Evolutionary conservation across 345 rosid species (phyloP).

Genomic region (Lagerstroemia speciosa): DNA sequence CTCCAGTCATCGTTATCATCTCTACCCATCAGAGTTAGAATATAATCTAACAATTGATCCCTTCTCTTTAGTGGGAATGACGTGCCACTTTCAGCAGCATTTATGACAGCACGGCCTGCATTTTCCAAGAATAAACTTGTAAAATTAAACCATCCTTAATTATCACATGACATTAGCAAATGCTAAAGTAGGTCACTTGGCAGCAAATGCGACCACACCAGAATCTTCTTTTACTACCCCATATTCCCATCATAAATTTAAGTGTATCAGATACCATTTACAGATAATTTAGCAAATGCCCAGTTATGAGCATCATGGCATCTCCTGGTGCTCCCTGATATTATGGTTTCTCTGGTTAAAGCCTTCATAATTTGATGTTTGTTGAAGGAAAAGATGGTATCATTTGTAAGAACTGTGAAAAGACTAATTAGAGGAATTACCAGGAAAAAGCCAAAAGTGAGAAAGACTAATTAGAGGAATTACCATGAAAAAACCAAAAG

Average conservation of each 20-base stretch:
- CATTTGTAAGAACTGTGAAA: not conserved
- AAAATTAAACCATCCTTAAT: not conserved
- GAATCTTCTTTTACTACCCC: not conserved
- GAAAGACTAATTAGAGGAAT: not conserved
- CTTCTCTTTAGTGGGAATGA: slow-evolving; percentile 84
- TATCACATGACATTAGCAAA: not conserved
- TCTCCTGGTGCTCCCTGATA: not conserved
- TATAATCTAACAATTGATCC: slow-evolving; percentile 78
- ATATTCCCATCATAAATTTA: not conserved
- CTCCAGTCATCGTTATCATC: slow-evolving; percentile 72
- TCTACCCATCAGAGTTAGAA: slow-evolving; percentile 90
- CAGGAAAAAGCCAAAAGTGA: slow-evolving; percentile 7
- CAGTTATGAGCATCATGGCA: not conserved
- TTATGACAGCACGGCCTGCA: slow-evolving; percentile 89
- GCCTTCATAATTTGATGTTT: not conserved
- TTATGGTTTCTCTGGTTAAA: not conserved
- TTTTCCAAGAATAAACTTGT: not conserved
- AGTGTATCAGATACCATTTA: not conserved
- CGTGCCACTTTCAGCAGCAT: slow-evolving; percentile 82
- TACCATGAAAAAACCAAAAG: slow-evolving; percentile 8
- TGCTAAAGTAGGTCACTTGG: not conserved
- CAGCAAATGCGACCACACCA: not conserved
- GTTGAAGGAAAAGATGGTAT: not conserved
- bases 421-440: not conserved
- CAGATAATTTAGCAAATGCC: not conserved